Percentiles rank a stretch among this genome's conserved stretches.
phyloP scores from a whole-genome alignment of 2,329 filamentous ascomycete genomes.

The Aspergillus fijiensis region DNA sequence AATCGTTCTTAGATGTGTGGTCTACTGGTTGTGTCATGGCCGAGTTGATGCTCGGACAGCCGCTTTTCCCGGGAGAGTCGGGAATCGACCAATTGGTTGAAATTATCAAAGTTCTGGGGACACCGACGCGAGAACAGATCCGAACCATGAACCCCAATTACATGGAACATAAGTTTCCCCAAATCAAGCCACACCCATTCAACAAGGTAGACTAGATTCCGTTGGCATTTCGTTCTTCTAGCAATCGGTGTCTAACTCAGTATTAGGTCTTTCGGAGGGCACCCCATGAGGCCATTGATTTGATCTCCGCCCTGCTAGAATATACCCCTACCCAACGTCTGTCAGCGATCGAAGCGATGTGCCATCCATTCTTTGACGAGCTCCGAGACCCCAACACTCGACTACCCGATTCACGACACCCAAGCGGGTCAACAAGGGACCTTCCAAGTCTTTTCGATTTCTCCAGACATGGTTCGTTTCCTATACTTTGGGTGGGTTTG shows the following conservation, averaged over 20 bases:
- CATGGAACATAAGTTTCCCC: constrained; percentile 99
- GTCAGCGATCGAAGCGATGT: constrained; percentile 92
- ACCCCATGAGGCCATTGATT: constrained; percentile 84
- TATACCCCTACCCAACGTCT: constrained; percentile 96
- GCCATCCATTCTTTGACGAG: constrained; percentile 98
- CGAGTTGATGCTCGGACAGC: constrained; percentile 97
- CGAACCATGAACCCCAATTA: constrained; percentile 99
- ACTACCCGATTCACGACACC: constrained; percentile 90
- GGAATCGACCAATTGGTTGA: constrained; percentile 98
- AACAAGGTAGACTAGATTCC: constrained; percentile 64
- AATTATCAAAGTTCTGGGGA: constrained; percentile 98
- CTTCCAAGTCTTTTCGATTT: constrained; percentile 91
- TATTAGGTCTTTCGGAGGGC: constrained; percentile 89
- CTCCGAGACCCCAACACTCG: constrained; percentile 86
- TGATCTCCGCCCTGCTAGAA: constrained; percentile 90
- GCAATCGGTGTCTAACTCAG: constrained; percentile 20
- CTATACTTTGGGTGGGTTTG: constrained; percentile 1
- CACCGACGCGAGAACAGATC: constrained; percentile 95
- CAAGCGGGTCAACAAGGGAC: constrained; percentile 74
- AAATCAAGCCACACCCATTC: constrained; percentile 99
- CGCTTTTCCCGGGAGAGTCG: constrained; percentile 95
- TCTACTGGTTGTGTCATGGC: constrained; percentile 99
- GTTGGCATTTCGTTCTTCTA: neutral
- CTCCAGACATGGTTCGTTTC: constrained; percentile 77
- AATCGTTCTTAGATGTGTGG: constrained; percentile 75